A percentile compares a stretch with the other conserved stretches of the same genome.
phyloP scores from a whole-genome alignment of 345 rosid genomes.

The Citrus maxima region DNA sequence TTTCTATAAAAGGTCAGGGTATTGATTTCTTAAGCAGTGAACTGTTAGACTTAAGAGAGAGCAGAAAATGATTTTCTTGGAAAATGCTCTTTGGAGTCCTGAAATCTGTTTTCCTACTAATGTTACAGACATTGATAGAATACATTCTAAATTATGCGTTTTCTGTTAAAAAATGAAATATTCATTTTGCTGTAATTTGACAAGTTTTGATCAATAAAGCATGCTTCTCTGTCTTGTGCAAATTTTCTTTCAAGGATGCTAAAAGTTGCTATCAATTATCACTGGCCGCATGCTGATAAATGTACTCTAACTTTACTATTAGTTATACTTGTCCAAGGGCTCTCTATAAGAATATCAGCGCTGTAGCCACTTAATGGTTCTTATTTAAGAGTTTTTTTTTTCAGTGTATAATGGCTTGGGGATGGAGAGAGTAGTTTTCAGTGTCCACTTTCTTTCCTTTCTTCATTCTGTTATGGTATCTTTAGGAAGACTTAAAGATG shows the following conservation, averaged over 20 bases:
- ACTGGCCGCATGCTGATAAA: background rate
- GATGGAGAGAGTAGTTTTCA: background rate
- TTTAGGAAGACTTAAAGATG: background rate
- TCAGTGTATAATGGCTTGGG: background rate
- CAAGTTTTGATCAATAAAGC: background rate
- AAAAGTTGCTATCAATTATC: background rate
- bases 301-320: background rate
- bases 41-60: background rate
- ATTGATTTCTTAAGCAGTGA: background rate
- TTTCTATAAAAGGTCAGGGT: background rate
- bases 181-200: background rate
- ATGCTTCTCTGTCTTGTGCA: background rate
- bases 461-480: background rate
- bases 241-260: background rate
- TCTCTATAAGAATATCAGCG: too few species aligned
- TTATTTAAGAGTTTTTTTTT: background rate
- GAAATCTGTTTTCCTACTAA: background rate
- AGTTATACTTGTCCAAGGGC: background rate
- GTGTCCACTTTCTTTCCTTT: background rate
- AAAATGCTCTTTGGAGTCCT: background rate
- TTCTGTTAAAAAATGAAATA: background rate
- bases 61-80: background rate
- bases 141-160: background rate
- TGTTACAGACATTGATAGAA: conserved; percentile 4
- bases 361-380: background rate